Percentiles rank a stretch among this genome's conserved stretches.
Conservation (phyloP, 1,139 yeast genomes). For the Geotrichum aggregatum region DNA sequence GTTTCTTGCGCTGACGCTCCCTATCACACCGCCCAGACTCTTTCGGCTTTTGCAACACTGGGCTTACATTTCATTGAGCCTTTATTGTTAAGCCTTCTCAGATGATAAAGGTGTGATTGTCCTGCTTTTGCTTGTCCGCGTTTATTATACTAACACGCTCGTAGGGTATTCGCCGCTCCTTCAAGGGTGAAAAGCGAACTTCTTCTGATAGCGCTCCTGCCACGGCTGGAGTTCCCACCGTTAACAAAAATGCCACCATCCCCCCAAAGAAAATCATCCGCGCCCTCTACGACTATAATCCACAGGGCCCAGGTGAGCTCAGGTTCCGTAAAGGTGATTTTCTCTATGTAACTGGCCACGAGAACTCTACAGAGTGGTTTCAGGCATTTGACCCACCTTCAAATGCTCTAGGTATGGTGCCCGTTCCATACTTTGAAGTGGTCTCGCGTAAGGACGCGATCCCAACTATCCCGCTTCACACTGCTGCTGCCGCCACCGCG, state of each 20-base stretch:
- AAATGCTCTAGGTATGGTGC: conserved; percentile 78
- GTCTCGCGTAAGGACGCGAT: conserved; percentile 54
- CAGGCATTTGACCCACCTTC: conserved; percentile 90
- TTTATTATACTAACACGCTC: background rate
- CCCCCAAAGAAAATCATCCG: conserved; percentile 79
- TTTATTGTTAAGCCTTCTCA: background rate
- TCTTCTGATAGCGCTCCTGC: conserved; percentile 24
- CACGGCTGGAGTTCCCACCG: background rate
- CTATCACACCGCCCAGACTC: too few species aligned
- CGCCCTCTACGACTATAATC: conserved; percentile 71
- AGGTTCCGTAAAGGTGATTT: conserved; percentile 79
- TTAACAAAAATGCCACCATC: conserved; percentile 31
- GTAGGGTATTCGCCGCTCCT: conserved; percentile 25
- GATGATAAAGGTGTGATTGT: conserved; percentile 3
- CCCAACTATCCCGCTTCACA: conserved; percentile 40
- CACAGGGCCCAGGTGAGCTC: conserved; percentile 81
- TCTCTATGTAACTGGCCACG: conserved; percentile 69
- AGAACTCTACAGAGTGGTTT: conserved; percentile 67
- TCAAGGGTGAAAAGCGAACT: conserved; percentile 36
- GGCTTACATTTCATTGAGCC: background rate
- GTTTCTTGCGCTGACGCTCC: too few species aligned
- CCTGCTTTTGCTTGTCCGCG: too few species aligned
- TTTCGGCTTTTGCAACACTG: too few species aligned
- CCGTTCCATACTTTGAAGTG: conserved; percentile 75
- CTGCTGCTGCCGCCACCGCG: conserved; percentile 18